Conservation (phyloP, 805 yeast species). For the Candida parachauliodes region DNA sequence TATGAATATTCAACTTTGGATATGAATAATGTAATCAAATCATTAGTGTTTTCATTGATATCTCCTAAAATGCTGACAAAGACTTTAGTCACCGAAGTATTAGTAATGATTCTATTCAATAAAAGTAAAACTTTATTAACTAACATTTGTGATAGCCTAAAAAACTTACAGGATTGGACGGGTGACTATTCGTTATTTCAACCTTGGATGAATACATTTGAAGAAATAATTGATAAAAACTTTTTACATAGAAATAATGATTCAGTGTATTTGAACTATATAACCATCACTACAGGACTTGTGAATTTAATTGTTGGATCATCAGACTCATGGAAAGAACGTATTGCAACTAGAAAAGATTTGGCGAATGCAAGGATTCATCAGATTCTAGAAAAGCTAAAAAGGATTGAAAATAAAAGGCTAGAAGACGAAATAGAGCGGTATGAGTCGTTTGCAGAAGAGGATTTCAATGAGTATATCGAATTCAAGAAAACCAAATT, state of each 20-base stretch:
- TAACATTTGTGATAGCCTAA: constrained; percentile 29
- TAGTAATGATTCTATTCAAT: constrained; percentile 32
- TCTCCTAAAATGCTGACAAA: constrained; percentile 41
- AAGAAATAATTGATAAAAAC: constrained; percentile 31
- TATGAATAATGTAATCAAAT: constrained; percentile 12
- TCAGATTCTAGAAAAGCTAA: constrained; percentile 34
- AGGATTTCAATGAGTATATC: constrained; percentile 28
- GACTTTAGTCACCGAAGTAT: constrained; percentile 38
- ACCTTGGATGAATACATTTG: constrained; percentile 40
- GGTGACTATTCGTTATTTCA: constrained; percentile 36
- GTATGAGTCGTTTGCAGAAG: constrained; percentile 37
- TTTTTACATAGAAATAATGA: constrained; percentile 13
- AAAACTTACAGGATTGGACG: constrained; percentile 22
- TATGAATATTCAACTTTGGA: constrained; percentile 4
- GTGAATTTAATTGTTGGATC: constrained; percentile 31
- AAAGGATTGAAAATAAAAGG: constrained; percentile 25
- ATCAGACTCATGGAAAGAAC: constrained; percentile 21
- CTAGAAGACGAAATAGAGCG: constrained; percentile 35
- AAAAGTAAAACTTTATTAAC: constrained; percentile 19
- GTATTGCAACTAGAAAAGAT: constrained; percentile 33
- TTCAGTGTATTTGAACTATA: constrained; percentile 27
- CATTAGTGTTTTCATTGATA: constrained; percentile 35
- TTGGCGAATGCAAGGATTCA: constrained; percentile 32
- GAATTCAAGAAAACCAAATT: neutral
- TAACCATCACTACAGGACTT: constrained; percentile 33